Base-by-base conservation (phyloP, 2,329 filamentous ascomycete species). In the Monilinia fructigena region DNA sequence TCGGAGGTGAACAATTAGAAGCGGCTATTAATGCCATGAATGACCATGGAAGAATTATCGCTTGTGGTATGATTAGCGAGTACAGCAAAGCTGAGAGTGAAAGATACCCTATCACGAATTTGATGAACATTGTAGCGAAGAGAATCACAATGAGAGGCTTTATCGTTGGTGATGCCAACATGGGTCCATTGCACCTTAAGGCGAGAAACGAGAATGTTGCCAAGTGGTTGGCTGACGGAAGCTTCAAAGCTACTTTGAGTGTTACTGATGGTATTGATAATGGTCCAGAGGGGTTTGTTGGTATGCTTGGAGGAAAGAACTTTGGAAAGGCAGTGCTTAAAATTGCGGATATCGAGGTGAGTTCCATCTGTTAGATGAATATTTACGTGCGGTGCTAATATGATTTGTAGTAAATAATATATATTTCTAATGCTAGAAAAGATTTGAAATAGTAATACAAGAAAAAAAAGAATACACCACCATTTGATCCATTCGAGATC, bases 261-360 rank as follows among this genome's bases (percentile, higher is more conserved):
- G 81, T 88, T 68, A 89, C 86, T 1, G 79, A 84, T 47, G 89
- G 89, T 6, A 89, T 91, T 70, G 89, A 91, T 68, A 86, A 89
- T 73, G 85, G 83, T 4, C 78, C 83, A 23, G 83, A 89, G 58
- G 89, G 87, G 1, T 82, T 91, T 68, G 75, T 91, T 65, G 87
- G 86, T 18, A 86, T 91, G 80, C 81, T 91, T 68, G 77, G 82
- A 69, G 89, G 89, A 31, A 84, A 88, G 78, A 91, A 91, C 77
- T 87, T 89, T 75, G 89, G 89, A 63, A 92, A 91, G 81, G 86
- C 88, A 20, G 82, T 90, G n/a, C 74, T 90, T 75, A 86, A 89
- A 80, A 85, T 89, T 71, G 72, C 74, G 35, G 73, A 75, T 70
- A 20, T 68, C 45, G 66, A 69, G 66, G 68, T 70, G 42, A 47